A percentile compares a stretch with the other conserved stretches of the same genome.
Evolutionary conservation across 2,329 filamentous ascomycete species (phyloP).

Genomic region (Trichoderma koningiopsis): DNA sequence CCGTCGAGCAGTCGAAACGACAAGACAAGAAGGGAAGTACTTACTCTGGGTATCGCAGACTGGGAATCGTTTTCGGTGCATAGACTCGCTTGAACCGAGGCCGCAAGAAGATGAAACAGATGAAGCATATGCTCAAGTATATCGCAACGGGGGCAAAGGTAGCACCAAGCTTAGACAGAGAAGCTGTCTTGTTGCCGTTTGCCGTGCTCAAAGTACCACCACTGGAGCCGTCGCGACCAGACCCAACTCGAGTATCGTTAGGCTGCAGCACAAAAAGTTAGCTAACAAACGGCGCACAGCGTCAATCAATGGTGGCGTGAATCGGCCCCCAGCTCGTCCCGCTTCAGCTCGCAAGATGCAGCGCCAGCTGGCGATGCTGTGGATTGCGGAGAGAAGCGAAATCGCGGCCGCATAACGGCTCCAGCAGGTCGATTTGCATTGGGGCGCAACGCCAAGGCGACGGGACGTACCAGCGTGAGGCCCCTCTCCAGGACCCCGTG

Average conservation of each 20-base stretch:
- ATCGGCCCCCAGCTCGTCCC: slow-evolving; percentile 8
- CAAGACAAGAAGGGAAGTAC: slow-evolving; percentile 12
- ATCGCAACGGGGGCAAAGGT: slow-evolving; percentile 58
- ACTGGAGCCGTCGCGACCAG: slow-evolving; percentile 38
- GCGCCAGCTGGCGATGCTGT: slow-evolving; percentile 2
- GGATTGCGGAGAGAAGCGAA: not conserved
- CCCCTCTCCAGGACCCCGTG: slow-evolving; percentile 23
- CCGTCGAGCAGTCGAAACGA: not conserved
- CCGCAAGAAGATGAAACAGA: slow-evolving; percentile 53
- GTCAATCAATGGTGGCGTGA: slow-evolving; percentile 16
- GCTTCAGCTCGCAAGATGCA: slow-evolving; percentile 14
- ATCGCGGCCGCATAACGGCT: not conserved
- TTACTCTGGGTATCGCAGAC: slow-evolving; percentile 49
- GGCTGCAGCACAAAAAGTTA: slow-evolving; percentile 12
- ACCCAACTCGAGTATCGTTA: slow-evolving; percentile 41
- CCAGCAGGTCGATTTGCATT: not conserved
- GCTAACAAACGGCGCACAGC: not conserved
- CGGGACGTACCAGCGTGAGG: slow-evolving; percentile 18
- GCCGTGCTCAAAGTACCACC: slow-evolving; percentile 41
- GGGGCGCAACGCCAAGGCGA: not conserved
- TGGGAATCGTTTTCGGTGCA: slow-evolving; percentile 53
- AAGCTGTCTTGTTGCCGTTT: slow-evolving; percentile 40
- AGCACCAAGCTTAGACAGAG: slow-evolving; percentile 44
- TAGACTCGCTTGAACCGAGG: slow-evolving; percentile 56
- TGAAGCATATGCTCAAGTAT: slow-evolving; percentile 53